phyloP scores from a whole-genome alignment of 2,329 filamentous ascomycete genomes.

The Meredithiella fracta region DNA sequence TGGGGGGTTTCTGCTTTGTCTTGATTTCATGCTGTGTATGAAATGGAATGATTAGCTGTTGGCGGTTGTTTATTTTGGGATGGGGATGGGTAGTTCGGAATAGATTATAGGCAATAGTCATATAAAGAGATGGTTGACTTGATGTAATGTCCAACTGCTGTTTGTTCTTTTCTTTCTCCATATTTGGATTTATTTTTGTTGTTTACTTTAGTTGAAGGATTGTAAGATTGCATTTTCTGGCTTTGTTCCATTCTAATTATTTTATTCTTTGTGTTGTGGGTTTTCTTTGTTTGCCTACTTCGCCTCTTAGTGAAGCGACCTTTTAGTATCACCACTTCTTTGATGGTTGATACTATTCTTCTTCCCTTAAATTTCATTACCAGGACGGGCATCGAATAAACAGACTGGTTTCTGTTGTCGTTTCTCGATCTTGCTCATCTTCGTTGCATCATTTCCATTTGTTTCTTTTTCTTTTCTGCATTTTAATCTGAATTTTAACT shows the following conservation, averaged over 20 bases:
- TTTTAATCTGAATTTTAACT: not conserved
- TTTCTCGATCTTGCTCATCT: not conserved
- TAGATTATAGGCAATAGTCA: not conserved
- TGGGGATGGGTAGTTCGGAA: not conserved
- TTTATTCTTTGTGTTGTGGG: not conserved
- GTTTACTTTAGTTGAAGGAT: not conserved
- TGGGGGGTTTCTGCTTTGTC: too few species aligned
- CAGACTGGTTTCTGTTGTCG: conserved; percentile 2
- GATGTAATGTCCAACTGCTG: not conserved
- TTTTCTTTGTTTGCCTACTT: not conserved
- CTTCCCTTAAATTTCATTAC: not conserved
- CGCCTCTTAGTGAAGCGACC: not conserved
- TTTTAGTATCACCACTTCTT: not conserved
- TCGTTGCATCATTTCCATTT: not conserved
- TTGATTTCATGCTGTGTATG: not conserved
- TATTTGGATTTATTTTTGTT: not conserved
- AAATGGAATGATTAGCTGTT: not conserved
- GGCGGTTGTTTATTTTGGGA: not conserved
- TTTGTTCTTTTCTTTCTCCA: not conserved
- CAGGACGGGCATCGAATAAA: not conserved
- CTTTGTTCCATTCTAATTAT: not conserved
- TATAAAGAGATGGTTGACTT: not conserved
- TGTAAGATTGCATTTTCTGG: not conserved
- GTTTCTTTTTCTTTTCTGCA: not conserved
- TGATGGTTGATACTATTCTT: not conserved